Evolutionary conservation across 202 grass and related monocot species (phyloP).

Genomic region (Elaeis oleifera): DNA sequence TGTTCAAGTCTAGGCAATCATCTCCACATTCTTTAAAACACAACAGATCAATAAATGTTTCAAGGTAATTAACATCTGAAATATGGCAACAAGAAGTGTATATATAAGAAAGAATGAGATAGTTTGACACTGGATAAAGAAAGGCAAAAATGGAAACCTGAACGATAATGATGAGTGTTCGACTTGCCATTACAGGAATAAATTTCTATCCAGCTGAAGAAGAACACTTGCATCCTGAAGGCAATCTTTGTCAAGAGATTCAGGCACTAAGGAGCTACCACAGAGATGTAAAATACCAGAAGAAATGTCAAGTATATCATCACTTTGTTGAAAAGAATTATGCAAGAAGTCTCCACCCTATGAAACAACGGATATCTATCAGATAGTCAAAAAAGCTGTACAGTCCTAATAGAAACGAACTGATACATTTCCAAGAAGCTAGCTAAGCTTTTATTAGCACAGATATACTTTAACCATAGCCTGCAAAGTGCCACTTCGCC

Average conservation of each 20-base stretch:
- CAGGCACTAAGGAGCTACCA: slow-evolving; percentile 64
- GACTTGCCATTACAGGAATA: slow-evolving; percentile 76
- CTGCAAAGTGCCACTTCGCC: slow-evolving; percentile 36
- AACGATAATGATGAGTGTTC: slow-evolving; percentile 69
- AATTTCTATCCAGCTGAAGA: slow-evolving; percentile 91
- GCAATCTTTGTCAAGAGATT: slow-evolving; percentile 63
- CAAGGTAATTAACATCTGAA: no score
- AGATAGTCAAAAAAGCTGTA: slow-evolving; percentile 20
- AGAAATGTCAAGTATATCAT: slow-evolving; percentile 69
- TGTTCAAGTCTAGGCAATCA: no score
- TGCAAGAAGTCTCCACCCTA: slow-evolving; percentile 40
- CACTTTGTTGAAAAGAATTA: slow-evolving; percentile 32
- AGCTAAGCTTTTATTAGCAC: neutral
- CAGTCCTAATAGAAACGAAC: neutral
- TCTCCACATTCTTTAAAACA: no score
- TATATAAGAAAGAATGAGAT: no score
- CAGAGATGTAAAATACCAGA: slow-evolving; percentile 73
- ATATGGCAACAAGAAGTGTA: no score
- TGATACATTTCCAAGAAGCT: neutral
- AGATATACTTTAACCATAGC: slow-evolving; percentile 53
- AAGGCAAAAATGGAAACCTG: slow-evolving; percentile 31
- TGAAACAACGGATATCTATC: slow-evolving; percentile 7
- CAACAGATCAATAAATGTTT: no score
- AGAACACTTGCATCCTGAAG: slow-evolving; percentile 80
- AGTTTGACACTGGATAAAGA: slow-evolving; percentile 14